These are phyloP conservation scores for Mrakia gelida DNA, from an alignment of 768 basidiomycete species.

Conservation along the genomic window DNA sequence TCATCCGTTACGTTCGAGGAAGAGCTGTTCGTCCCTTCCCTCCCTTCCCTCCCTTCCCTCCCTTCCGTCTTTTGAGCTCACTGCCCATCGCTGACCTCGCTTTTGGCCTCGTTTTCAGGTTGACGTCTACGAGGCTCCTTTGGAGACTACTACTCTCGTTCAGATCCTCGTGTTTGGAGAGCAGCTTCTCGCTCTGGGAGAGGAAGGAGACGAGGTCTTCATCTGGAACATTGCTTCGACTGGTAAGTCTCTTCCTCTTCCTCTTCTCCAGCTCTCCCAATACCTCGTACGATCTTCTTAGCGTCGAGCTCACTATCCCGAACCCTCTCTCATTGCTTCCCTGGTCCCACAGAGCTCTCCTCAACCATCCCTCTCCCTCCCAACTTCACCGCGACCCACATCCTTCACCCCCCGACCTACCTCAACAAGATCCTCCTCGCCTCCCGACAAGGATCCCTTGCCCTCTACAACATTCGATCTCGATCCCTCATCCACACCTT, in stretches of 20 bases:
- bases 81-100: not conserved
- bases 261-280: not conserved
- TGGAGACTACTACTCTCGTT: constrained; percentile 47
- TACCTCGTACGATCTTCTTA: not conserved
- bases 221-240: constrained; percentile 66
- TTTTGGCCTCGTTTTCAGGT: not conserved
- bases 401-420: constrained; percentile 93
- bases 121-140: constrained; percentile 21
- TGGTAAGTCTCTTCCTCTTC: constrained; percentile 50
- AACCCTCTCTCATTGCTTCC: not conserved
- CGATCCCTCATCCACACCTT: constrained; percentile 81
- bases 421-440: constrained; percentile 89
- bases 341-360: constrained; percentile 52
- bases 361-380: constrained; percentile 71
- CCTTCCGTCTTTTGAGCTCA: not conserved
- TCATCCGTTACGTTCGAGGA: constrained; percentile 77
- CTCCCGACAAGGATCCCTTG: constrained; percentile 71
- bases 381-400: constrained; percentile 74
- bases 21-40: constrained; percentile 63
- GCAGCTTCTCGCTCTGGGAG: constrained; percentile 70
- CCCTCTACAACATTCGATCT: constrained; percentile 91
- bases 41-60: not conserved
- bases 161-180: constrained; percentile 75
- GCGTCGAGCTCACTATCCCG: not conserved
- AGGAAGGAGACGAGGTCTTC: constrained; percentile 70